These are phyloP conservation scores for Coemansia sp. DNA, from an alignment of 192 early-diverging fungal genomes.

Conservation along the genomic window DNA sequence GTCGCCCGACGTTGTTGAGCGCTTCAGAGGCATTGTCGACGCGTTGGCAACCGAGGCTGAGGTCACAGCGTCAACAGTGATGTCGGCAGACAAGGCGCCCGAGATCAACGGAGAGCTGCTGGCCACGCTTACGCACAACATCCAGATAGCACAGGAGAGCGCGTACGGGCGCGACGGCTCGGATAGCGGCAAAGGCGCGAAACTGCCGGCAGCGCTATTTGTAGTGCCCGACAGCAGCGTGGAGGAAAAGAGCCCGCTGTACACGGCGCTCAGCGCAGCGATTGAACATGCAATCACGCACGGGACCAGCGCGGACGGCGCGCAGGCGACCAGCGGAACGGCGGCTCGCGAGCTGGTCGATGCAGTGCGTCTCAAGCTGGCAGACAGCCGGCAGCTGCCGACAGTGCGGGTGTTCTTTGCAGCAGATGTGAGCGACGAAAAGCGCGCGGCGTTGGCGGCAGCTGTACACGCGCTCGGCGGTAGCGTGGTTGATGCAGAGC, in stretches of 20 bases:
- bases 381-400: conserved; percentile 38
- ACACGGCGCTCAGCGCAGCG: conserved; percentile 38
- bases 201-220: conserved; percentile 36
- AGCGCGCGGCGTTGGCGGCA: conserved; percentile 8
- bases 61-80: conserved; percentile 17
- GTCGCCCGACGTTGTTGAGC: conserved; percentile 22
- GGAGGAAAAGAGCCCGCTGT: conserved; percentile 27
- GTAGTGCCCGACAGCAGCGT: conserved; percentile 22
- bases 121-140: conserved; percentile 25
- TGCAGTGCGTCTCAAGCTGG: conserved; percentile 36
- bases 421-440: conserved; percentile 14
- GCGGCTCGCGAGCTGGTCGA: conserved; percentile 18
- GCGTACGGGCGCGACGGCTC: conserved; percentile 16
- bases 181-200: conserved; percentile 7
- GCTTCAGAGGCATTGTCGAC: conserved; percentile 37
- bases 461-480: conserved; percentile 25
- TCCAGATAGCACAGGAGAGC: conserved; percentile 40
- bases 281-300: conserved; percentile 24
- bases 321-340: conserved; percentile 9
- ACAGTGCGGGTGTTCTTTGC: conserved; percentile 25
- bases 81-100: conserved; percentile 10
- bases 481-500: conserved; percentile 12
- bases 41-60: conserved; percentile 38
- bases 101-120: conserved; percentile 25
- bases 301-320: conserved; percentile 10